Evolutionary conservation across 164 flowering plant genomes (phyloP), one percentile per base, ranked within the genome.

Genomic region (Piper betle): DNA sequence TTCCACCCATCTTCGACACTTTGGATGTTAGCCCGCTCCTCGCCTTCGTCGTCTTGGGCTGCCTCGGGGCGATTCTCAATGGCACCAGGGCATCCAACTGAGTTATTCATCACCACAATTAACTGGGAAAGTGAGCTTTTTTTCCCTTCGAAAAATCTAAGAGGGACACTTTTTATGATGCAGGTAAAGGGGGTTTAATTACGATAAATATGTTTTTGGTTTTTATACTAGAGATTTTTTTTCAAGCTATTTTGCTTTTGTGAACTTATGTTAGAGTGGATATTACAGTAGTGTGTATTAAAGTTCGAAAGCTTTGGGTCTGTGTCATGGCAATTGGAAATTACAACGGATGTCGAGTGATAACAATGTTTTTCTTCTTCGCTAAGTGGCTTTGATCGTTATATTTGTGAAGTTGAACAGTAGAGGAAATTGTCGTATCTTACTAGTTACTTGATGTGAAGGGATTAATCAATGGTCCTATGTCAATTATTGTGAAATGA

Each of bases 11-110:
- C 17, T 88, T 88, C 57, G 83, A 83, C 61, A 80, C 96, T 0
- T 56, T 91, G 65, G 97, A 91, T 72, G 82, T 91, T 4, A 91
- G 98, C 68, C 97, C 93, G 10, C 74, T 92, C 37, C 66, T 89
- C 59, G 94, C 98, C 18, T 92, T 92, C 52, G 81, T 88, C 5
- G 89, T 89, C 18, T 60, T 89, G 78, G 98, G 96, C 0, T 41
- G 69, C 1, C 79, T 91, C 10, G 87, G 83, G 7, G 66, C 78
- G 19, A 77, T 86, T 72, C 79, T 85, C 38, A 72, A 67, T 18
- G 75, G 50, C 71, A 80, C 74, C 69, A 68, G 72, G 63, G 84
- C 76, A 37, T 13, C 42, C 6, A 55, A 55, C n/a, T 64, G 60
- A 64, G 50, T 2, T 15, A 46, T 10, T 46, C 15, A 15, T 10